Percentiles rank a stretch among this genome's conserved stretches.
phyloP scores from a whole-genome alignment of 2,329 filamentous ascomycete species.

The Bipolaris bicolor region DNA sequence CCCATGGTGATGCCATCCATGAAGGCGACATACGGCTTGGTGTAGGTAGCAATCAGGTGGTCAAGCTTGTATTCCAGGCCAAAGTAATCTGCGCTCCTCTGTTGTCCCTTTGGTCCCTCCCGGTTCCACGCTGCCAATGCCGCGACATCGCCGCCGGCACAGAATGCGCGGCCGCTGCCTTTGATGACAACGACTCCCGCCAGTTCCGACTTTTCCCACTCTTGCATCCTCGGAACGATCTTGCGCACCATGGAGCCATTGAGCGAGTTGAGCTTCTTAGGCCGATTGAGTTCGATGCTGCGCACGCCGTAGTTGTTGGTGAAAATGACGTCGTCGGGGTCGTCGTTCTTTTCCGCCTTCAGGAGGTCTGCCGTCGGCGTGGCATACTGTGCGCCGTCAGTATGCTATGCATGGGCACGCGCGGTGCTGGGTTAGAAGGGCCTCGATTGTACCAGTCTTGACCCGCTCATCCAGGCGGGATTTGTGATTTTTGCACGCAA shows the following conservation, averaged over 20 bases:
- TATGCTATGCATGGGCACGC: conserved; percentile 2
- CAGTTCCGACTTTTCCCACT: conserved; percentile 95
- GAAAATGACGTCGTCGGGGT: conserved; percentile 91
- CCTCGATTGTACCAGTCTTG: conserved; percentile 56
- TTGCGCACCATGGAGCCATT: conserved; percentile 95
- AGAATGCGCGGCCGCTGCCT: conserved; percentile 85
- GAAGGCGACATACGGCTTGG: conserved; percentile 90
- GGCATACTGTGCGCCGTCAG: conserved; percentile 42
- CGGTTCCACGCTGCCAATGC: conserved; percentile 77
- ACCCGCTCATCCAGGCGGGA: conserved; percentile 59
- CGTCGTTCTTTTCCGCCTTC: conserved; percentile 70
- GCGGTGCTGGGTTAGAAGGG: conserved; percentile 5
- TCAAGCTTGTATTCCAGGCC: conserved; percentile 94
- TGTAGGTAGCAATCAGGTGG: conserved; percentile 91
- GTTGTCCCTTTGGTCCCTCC: conserved; percentile 70
- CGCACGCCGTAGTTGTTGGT: conserved; percentile 86
- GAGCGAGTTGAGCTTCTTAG: conserved; percentile 88
- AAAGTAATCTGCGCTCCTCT: conserved; percentile 83
- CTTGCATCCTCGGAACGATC: conserved; percentile 84
- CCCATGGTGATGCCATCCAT: conserved; percentile 99
- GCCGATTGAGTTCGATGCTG: conserved; percentile 92
- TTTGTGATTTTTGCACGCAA: conserved; percentile 76
- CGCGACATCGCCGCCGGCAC: conserved; percentile 89
- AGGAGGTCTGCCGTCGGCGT: conserved; percentile 42
- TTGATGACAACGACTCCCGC: conserved; percentile 93